Conservation (phyloP, 2,329 filamentous ascomycete genomes). For the Pestalotiopsis sp. region DNA sequence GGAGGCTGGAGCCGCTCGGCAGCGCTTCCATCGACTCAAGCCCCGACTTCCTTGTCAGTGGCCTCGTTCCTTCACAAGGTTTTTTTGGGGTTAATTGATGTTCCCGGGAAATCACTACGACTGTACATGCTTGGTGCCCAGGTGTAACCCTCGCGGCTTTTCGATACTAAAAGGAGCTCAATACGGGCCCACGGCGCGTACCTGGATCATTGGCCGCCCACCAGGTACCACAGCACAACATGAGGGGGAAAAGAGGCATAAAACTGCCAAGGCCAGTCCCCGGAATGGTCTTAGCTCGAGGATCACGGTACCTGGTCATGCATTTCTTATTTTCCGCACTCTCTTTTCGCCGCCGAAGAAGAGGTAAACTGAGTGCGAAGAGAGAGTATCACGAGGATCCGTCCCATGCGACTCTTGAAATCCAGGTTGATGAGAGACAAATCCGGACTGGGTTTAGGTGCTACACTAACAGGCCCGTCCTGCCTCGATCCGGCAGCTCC, state of each 20-base stretch:
- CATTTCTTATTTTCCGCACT: not conserved
- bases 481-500: too few species aligned
- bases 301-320: not conserved
- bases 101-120: too few species aligned
- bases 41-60: not conserved
- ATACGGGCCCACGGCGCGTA: not conserved
- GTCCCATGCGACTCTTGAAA: too few species aligned
- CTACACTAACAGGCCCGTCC: too few species aligned
- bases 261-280: not conserved
- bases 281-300: not conserved
- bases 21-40: not conserved
- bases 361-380: not conserved
- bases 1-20: constrained; percentile 2
- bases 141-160: not conserved
- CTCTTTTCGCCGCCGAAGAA: not conserved
- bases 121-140: not conserved
- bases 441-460: too few species aligned
- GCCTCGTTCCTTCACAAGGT: not conserved
- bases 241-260: not conserved
- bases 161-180: not conserved
- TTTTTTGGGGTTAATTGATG: not conserved
- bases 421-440: too few species aligned
- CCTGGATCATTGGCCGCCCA: not conserved
- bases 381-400: not conserved
- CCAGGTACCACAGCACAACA: not conserved